These are phyloP conservation scores for Nannizzia gypsea DNA, from an alignment of 2,329 filamentous ascomycete genomes.

Conservation along the genomic window DNA sequence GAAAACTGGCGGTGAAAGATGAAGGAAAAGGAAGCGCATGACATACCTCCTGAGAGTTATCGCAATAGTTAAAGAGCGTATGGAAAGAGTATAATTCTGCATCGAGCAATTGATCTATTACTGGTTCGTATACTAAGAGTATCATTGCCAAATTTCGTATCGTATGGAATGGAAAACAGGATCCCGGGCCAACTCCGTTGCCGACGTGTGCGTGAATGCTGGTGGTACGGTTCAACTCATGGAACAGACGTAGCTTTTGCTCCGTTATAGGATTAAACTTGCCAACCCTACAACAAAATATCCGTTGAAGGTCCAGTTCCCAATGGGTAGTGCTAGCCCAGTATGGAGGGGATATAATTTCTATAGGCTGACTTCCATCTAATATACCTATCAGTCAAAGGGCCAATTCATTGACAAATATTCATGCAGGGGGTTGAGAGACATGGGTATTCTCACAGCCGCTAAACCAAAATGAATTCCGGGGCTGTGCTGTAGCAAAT, in stretches of 20 bases:
- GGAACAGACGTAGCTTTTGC: conserved; percentile 9
- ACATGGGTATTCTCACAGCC: conserved; percentile 9
- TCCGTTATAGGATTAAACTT: conserved; percentile 10
- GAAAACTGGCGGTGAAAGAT: neutral
- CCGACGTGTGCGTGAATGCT: conserved; percentile 14
- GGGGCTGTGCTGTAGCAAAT: conserved; percentile 6
- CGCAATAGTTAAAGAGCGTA: neutral
- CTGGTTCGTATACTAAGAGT: conserved; percentile 13
- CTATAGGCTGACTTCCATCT: conserved; percentile 13
- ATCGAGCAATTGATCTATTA: conserved; percentile 12
- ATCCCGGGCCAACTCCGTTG: conserved; percentile 7
- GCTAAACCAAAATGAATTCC: conserved; percentile 11
- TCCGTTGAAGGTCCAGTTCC: conserved; percentile 12
- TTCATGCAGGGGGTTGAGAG: neutral
- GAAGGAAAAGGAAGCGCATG: neutral
- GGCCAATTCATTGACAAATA: neutral
- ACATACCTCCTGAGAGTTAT: neutral
- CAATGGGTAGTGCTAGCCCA: conserved; percentile 5
- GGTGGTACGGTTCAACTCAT: conserved; percentile 12
- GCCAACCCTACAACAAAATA: conserved; percentile 10
- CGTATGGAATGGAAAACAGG: conserved; percentile 12
- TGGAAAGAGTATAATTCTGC: neutral
- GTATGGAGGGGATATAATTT: conserved; percentile 14
- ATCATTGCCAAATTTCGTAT: conserved; percentile 16
- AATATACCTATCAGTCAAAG: neutral